These are phyloP conservation scores for Talaromyces rugulosus DNA, from an alignment of 2,329 filamentous ascomycete species.

Conservation along the genomic window DNA sequence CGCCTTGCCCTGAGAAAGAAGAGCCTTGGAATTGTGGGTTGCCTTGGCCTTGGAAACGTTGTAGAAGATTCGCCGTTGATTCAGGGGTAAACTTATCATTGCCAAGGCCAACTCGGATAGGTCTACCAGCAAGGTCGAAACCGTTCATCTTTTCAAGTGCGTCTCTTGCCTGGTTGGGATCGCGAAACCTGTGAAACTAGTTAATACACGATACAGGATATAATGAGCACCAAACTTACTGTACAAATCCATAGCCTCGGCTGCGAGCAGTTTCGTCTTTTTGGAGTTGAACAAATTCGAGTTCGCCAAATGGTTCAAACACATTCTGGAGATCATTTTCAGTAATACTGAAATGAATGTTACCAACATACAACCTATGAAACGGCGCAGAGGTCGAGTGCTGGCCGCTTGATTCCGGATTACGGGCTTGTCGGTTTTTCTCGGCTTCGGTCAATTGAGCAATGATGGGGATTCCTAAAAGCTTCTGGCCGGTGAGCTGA, in stretches of 20 bases:
- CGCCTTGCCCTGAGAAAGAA: conserved; percentile 83
- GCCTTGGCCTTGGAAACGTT: conserved; percentile 81
- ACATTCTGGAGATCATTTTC: conserved; percentile 93
- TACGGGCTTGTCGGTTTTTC: conserved; percentile 95
- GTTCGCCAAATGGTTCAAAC: conserved; percentile 94
- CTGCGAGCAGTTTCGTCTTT: conserved; percentile 90
- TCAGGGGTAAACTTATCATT: conserved; percentile 99
- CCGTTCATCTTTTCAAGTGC: conserved; percentile 99
- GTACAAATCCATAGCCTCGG: conserved; percentile 95
- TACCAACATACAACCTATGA: conserved; percentile 96
- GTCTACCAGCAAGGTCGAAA: conserved; percentile 94
- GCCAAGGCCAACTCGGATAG: conserved; percentile 96
- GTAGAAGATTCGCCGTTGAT: conserved; percentile 85
- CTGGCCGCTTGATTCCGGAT: conserved; percentile 61
- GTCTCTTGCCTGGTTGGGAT: conserved; percentile 86
- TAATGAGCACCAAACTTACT: conserved; percentile 62
- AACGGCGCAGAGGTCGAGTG: conserved; percentile 86
- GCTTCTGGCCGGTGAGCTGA: conserved; percentile 96
- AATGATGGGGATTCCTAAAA: conserved; percentile 97
- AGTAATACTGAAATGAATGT: conserved; percentile 99
- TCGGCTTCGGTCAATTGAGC: conserved; percentile 98
- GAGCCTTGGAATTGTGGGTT: conserved; percentile 75
- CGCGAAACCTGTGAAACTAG: conserved; percentile 66
- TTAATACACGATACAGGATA: conserved; percentile 5
- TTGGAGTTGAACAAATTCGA: conserved; percentile 95